Base-by-base conservation (phyloP, 1,139 yeast species). In the Magnusiomyces suaveolens region DNA sequence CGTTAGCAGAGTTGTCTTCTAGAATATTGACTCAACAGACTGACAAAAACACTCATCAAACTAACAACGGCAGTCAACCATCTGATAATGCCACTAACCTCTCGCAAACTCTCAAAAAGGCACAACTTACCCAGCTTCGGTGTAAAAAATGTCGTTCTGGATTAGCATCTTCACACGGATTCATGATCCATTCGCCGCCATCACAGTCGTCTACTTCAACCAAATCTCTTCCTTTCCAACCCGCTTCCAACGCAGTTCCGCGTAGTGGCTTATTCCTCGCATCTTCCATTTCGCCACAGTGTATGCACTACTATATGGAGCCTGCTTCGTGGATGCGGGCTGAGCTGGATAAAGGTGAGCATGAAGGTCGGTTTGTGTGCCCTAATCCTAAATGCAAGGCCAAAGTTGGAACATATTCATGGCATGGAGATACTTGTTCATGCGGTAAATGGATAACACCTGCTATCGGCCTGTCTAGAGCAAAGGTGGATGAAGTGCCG, bases 391-490 rank as follows among this genome's bases (percentile, higher is more conserved):
- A 83, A 63, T 92, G 99, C 72, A 73, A 75, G 3, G 75, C 86
- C n/a, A 74, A 74, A 54, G 63, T 75, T 12, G 98, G 98, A 3
- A 90, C 89, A 0, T 92, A 89, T 66, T 82, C 84, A 59, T 92
- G 99, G 99, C 87, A 83, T 66, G 99, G 99, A 0, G 82, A 90
- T 3, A 75, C 95, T 61, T 92, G 99, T 67, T 82, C 95, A 56
- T 92, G 99, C 70, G 97, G 97, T 1, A 81, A 81, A 63, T 92
- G 99, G 99, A 83, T 92, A 75, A 79, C 88, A 3, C 98, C 99
- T 0, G 95, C 96, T 1, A 78, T 94, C 58, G 89, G 87, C 67
- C 68, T 92, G 52, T 92, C 84, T 66, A 74, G 83, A 44, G 84
- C 90, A 2, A 86, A 87, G 66, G 92, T 87, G 3, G 97, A 90